A percentile compares a stretch with the other conserved stretches of the same genome.
Evolutionary conservation across 352 stramenopile genomes (phyloP).

Genomic region (Blastocystis sp.): DNA sequence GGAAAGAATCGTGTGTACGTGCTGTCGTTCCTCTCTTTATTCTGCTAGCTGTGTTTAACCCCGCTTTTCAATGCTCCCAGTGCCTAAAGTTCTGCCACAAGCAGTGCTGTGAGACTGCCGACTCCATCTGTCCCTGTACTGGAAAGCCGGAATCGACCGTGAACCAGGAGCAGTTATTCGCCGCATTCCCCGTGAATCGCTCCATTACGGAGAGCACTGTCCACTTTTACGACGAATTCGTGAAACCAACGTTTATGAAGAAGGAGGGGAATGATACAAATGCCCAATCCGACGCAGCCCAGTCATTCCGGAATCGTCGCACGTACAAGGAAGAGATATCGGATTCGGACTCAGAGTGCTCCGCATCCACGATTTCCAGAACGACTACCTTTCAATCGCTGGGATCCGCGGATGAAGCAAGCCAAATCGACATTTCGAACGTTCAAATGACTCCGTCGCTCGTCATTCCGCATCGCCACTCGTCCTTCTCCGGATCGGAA

Average conservation of each 20-base stretch:
- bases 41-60: slow-evolving; percentile 25
- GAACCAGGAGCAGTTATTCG: slow-evolving; percentile 35
- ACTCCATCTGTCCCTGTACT: slow-evolving; percentile 29
- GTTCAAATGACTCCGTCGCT: neutral
- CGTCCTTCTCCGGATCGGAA: neutral
- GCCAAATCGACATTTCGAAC: neutral
- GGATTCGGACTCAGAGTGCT: neutral
- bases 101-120: slow-evolving; percentile 29
- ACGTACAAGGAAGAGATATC: neutral
- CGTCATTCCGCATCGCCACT: neutral
- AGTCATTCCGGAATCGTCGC: neutral
- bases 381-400: neutral
- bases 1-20: slow-evolving; percentile 22
- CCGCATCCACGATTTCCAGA: neutral
- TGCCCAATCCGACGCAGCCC: neutral
- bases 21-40: neutral
- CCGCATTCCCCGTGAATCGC: slow-evolving; percentile 30
- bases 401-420: neutral
- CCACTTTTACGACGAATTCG: slow-evolving; percentile 2
- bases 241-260: slow-evolving; percentile 40
- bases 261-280: neutral
- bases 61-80: slow-evolving; percentile 34
- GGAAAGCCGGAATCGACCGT: neutral
- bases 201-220: neutral
- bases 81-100: slow-evolving; percentile 59